Evolutionary conservation across 768 basidiomycete species (phyloP).

Genomic region (Agaricus blazei): DNA sequence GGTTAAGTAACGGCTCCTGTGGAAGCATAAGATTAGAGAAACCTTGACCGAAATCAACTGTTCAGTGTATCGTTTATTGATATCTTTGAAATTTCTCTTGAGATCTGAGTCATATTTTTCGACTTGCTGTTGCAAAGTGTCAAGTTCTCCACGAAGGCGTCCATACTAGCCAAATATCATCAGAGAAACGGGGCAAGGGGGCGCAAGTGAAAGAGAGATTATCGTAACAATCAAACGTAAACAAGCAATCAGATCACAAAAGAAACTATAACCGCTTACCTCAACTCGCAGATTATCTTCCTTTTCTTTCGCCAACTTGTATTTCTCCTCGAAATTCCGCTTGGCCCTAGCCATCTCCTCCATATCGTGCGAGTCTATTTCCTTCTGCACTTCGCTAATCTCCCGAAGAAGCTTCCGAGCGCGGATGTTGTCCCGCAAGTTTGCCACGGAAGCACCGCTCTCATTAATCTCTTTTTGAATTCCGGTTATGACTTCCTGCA

Average conservation of each 20-base stretch:
- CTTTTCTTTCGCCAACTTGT: conserved; percentile 61
- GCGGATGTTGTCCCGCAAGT: conserved; percentile 79
- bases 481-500: conserved; percentile 39
- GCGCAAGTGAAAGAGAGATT: not conserved
- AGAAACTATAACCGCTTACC: conserved; percentile 32
- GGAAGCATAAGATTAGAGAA: conserved; percentile 9
- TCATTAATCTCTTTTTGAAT: conserved; percentile 80
- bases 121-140: conserved; percentile 62
- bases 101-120: conserved; percentile 65
- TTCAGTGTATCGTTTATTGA: conserved; percentile 80
- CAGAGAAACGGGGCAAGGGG: not conserved
- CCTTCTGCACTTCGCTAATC: conserved; percentile 58
- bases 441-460: conserved; percentile 62
- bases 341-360: conserved; percentile 82
- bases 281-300: conserved; percentile 68
- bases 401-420: conserved; percentile 64
- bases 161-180: conserved; percentile 47
- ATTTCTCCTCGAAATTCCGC: conserved; percentile 81
- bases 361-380: conserved; percentile 76
- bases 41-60: conserved; percentile 96
- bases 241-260: not conserved
- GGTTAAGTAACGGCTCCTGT: not conserved
- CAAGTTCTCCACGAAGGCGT: conserved; percentile 80
- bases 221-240: not conserved
- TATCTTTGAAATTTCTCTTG: conserved; percentile 74